Conservation (phyloP, 1,284 basidiomycete genomes). For the Mycena citricolor region DNA sequence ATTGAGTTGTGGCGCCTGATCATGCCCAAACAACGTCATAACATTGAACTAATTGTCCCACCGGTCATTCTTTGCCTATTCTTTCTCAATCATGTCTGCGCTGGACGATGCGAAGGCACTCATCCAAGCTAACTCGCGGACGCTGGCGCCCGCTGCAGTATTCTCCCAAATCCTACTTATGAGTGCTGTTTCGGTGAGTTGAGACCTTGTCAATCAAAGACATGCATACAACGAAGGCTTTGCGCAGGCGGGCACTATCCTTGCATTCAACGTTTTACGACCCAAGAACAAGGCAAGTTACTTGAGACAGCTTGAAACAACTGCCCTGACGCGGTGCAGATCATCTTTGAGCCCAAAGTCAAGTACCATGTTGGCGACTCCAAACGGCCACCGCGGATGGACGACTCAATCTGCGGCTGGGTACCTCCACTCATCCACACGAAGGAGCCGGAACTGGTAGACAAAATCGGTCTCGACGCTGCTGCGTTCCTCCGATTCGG, state of each 20-base stretch:
- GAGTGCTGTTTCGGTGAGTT: conserved; percentile 63
- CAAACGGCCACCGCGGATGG: conserved; percentile 80
- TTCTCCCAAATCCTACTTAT: conserved; percentile 79
- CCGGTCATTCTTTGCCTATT: no score
- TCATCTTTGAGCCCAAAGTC: conserved; percentile 69
- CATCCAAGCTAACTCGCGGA: conserved; percentile 47
- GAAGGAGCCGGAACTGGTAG: conserved; percentile 85
- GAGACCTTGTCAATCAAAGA: not conserved
- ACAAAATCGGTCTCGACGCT: conserved; percentile 92
- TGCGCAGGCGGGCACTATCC: conserved; percentile 55
- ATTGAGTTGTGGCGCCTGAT: no score
- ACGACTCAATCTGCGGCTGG: conserved; percentile 85
- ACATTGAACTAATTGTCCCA: no score
- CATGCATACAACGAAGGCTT: conserved; percentile 10
- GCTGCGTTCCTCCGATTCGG: conserved; percentile 91
- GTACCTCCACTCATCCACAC: conserved; percentile 82
- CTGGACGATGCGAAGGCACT: conserved; percentile 42
- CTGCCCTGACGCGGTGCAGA: conserved; percentile 32
- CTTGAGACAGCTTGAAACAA: no score
- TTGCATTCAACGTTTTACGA: conserved; percentile 75
- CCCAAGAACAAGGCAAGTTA: conserved; percentile 73
- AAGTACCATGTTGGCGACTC: conserved; percentile 80
- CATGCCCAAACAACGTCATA: no score
- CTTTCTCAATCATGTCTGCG: conserved; percentile 34
- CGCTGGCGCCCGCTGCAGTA: conserved; percentile 80